Evolutionary conservation across 1,284 basidiomycete species (phyloP).

Genomic region (Kwoniella shivajii): DNA sequence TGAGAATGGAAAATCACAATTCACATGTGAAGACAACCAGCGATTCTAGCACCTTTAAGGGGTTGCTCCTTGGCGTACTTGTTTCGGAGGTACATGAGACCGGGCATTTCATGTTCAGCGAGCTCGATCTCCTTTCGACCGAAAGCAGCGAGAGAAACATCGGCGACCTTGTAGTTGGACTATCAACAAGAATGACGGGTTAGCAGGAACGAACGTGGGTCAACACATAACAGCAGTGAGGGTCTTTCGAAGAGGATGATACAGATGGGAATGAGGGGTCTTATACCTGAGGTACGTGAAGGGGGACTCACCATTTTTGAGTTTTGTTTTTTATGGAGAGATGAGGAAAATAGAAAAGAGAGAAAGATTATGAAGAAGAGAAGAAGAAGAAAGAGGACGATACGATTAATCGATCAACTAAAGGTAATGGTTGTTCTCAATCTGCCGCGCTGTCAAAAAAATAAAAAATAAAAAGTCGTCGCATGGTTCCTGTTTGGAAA

Average conservation of each 20-base stretch:
- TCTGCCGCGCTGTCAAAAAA: not conserved
- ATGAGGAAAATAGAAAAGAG: constrained; percentile 6
- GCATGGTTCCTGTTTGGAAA: constrained; percentile 5
- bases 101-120: constrained; percentile 66
- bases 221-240: no score
- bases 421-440: not conserved
- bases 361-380: constrained; percentile 3
- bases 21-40: constrained; percentile 96
- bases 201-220: constrained; percentile 17
- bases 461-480: constrained; percentile 6
- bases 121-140: constrained; percentile 98
- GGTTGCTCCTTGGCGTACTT: constrained; percentile 85
- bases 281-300: not conserved
- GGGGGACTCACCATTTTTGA: constrained; percentile 21
- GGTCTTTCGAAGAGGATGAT: not conserved
- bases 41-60: constrained; percentile 92
- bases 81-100: constrained; percentile 87
- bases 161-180: constrained; percentile 58
- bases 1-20: constrained; percentile 1
- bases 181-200: not conserved
- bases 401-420: constrained; percentile 6
- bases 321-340: constrained; percentile 2
- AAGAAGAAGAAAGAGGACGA: constrained; percentile 3
- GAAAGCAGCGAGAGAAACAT: constrained; percentile 81
- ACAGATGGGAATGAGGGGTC: not conserved